phyloP scores from a whole-genome alignment of 2,329 filamentous ascomycete species.

The Didymellaceae sp. region DNA sequence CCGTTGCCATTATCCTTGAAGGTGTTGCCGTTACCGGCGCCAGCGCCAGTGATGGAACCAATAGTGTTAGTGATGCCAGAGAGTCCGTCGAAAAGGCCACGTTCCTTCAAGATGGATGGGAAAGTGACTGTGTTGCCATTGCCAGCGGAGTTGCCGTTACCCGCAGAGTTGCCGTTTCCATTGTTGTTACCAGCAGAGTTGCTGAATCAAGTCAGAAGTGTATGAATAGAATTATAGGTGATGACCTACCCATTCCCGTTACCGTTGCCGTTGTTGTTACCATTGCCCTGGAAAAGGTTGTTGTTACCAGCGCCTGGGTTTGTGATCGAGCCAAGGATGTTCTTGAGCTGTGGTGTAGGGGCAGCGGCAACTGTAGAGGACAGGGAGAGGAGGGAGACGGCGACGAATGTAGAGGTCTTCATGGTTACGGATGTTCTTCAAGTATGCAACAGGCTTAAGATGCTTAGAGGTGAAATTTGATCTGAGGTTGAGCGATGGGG shows the following conservation, averaged over 20 bases:
- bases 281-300: conserved; percentile 11
- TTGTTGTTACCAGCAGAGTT: not conserved
- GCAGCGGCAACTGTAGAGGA: conserved; percentile 25
- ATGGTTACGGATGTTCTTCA: not conserved
- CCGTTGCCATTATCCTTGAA: not conserved
- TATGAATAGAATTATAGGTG: not conserved
- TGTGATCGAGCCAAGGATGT: conserved; percentile 17
- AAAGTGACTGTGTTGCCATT: conserved; percentile 1
- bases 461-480: not conserved
- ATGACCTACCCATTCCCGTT: conserved; percentile 7
- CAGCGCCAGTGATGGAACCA: conserved; percentile 17
- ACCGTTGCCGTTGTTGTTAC: conserved; percentile 2
- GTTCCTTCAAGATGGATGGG: not conserved
- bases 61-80: conserved; percentile 8
- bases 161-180: conserved; percentile 10
- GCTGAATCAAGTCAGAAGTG: too few species aligned
- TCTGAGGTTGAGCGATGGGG: not conserved
- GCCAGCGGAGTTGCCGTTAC: conserved; percentile 9
- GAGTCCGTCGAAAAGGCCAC: not conserved
- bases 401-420: conserved; percentile 17
- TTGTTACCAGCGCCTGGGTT: conserved; percentile 10
- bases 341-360: conserved; percentile 21
- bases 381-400: conserved; percentile 23
- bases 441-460: not conserved
- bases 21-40: conserved; percentile 11